Base-by-base conservation (phyloP, 140 eudicot genomes). In the Artemisia princeps region DNA sequence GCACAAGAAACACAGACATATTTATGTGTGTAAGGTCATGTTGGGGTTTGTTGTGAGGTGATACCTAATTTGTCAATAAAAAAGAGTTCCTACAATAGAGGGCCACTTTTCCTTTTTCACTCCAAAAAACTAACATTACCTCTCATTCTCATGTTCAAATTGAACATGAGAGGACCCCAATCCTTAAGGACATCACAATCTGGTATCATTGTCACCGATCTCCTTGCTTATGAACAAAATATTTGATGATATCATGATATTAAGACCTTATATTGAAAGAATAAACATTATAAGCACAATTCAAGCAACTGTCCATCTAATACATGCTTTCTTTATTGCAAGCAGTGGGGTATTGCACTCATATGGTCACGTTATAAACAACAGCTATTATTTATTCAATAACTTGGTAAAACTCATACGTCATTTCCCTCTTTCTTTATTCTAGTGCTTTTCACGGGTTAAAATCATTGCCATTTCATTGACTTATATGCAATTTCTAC, bases 361-460 rank as follows among this genome's bases (percentile, higher is more conserved):
- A 62, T 3, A 62, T 40, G 6, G 53, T 62, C 55, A 63, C 22
- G 40, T n/a, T 37, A 37, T 63, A 4, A 42, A 8, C 11, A 62
- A 10, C 52, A 52, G 1, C 8, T 4, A 17, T 65, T 2, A 51
- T 51, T 65, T 65, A 51, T 65, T 10, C 8, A 14, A 28, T 65
- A 65, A 65, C 61, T 53, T 51, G 33, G 33, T 5, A 66, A 13
- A 15, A 26, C 24, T 57, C 26, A 30, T 14, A 23, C 65, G 45
- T 5, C 26, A 8, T 42, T 45, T 13, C 28, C 24, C 44, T 56
- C 46, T 45, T 69, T 56, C 30, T 69, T 70, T 70, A 70, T 46
- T 58, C 37, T 2, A 30, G 40, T 70, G 67, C 16, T 70, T 70
- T 26, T 58, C 60, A 70, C 60, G 37, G 52, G 74, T 15, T 70